These are phyloP conservation scores for Candida xyloterini DNA, from an alignment of 805 yeast genomes.

Conservation along the genomic window DNA sequence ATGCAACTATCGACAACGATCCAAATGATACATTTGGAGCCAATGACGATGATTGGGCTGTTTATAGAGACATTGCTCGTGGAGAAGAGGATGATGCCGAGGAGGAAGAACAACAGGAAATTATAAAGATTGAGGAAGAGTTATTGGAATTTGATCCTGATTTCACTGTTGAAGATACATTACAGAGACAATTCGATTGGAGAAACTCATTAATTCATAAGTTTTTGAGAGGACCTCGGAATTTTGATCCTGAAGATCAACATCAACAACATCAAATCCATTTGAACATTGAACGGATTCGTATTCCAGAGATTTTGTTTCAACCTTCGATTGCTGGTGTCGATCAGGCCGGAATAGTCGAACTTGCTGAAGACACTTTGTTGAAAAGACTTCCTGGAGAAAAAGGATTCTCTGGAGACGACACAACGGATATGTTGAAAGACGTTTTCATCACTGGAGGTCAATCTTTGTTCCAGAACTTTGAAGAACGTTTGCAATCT, in stretches of 20 bases:
- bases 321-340: conserved; percentile 93
- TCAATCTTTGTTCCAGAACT: conserved; percentile 59
- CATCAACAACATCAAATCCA: conserved; percentile 89
- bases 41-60: conserved; percentile 92
- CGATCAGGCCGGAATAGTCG: conserved; percentile 93
- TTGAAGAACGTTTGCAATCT: conserved; percentile 59
- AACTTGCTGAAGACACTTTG: conserved; percentile 66
- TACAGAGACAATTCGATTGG: conserved; percentile 84
- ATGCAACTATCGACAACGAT: conserved; percentile 78
- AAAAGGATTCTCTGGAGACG: conserved; percentile 51
- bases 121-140: conserved; percentile 66
- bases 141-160: conserved; percentile 79
- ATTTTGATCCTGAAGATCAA: conserved; percentile 75
- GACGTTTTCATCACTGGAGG: conserved; percentile 91
- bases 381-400: conserved; percentile 56
- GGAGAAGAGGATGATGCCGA: conserved; percentile 76
- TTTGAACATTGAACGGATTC: conserved; percentile 82
- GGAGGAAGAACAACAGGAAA: conserved; percentile 64
- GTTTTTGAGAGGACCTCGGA: conserved; percentile 87
- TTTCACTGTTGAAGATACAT: conserved; percentile 81
- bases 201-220: conserved; percentile 72
- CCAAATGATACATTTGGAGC: conserved; percentile 95
- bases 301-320: conserved; percentile 88
- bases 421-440: conserved; percentile 44
- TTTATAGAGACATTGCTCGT: conserved; percentile 77